Conservation (phyloP, 176 grass and related monocot species). For the Poa annua region DNA sequence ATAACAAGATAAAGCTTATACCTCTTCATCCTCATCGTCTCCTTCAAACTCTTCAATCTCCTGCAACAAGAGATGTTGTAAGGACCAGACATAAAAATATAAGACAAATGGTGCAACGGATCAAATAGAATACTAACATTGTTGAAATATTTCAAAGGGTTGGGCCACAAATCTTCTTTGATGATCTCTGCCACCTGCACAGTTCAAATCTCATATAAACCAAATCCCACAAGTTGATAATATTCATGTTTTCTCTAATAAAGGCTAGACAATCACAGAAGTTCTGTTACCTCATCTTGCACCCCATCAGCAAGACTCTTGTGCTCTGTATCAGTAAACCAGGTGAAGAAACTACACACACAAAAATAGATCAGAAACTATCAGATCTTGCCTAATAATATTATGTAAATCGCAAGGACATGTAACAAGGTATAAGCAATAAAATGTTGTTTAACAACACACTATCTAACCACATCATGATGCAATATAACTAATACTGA, state of each 20-base stretch:
- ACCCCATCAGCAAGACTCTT: constrained; percentile 71
- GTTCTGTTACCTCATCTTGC: constrained; percentile 78
- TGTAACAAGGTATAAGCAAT: background rate
- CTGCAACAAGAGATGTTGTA: constrained; percentile 48
- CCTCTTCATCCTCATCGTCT: constrained; percentile 82
- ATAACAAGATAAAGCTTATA: constrained; percentile 39
- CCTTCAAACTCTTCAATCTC: constrained; percentile 85
- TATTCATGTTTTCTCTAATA: background rate
- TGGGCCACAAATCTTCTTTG: constrained; percentile 99
- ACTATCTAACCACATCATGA: background rate
- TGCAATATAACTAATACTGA: background rate
- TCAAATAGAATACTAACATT: constrained; percentile 64
- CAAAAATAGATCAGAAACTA: background rate
- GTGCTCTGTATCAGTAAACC: constrained; percentile 79
- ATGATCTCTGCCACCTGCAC: constrained; percentile 96
- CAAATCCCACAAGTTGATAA: background rate
- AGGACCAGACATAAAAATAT: constrained; percentile 19
- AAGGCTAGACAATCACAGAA: background rate
- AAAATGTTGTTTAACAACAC: background rate
- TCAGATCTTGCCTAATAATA: background rate
- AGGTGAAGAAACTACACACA: constrained; percentile 74
- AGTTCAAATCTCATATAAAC: background rate
- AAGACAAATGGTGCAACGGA: constrained; percentile 16
- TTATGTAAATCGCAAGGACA: background rate
- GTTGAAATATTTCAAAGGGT: constrained; percentile 99